Base-by-base conservation (phyloP, 371 early-diverging fungal species). In the Mucor mucedo region DNA sequence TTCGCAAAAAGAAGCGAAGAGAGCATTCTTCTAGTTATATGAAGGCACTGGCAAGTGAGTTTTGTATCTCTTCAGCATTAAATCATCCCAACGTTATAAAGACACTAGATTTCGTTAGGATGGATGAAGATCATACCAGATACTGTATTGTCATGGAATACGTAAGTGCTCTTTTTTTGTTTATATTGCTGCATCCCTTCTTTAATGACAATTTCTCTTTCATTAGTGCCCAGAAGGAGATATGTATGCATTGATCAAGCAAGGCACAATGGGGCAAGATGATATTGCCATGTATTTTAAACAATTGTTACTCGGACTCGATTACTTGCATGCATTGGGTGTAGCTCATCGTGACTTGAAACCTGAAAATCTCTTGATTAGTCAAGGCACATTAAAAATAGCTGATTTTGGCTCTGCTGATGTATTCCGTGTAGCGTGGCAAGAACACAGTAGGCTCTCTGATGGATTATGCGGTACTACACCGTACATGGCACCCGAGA, bases 401-500 rank as follows among this genome's bases (percentile, higher is more conserved):
- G 86, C 93, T 11, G 97, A 97, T 72, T 97, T 97, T 84, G 98
- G 98, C 1, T 84, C 95, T 44, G 88, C 95, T 0, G 92, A 93
- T 58, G 95, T 98, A 1, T 96, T 96, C 81, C 80, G 91, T 50
- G 88, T 87, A 16, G 83, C 86, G 33, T 93, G 91, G 86, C 92
- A 93, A 71, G 79, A 76, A 10, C 63, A 72, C 10, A 67, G 84
- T 41, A 89, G 89, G 67, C 68, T 81, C 40, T 93, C 92, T 16
- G 79, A 79, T 58, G 95, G 95, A 10, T 69, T 91, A 28, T 91
- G 91, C 56, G 96, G 96, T 7, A 88, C 91, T 0, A 87, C 84
- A 38, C 93, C 94, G 3, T 96, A 95, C 74, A 94, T 94, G 67
- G 91, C 97, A 3, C 97, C 96, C 1, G 95, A 95, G 78, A 38